phyloP scores from a whole-genome alignment of 805 yeast genomes.

The Metschnikowia borealis region DNA sequence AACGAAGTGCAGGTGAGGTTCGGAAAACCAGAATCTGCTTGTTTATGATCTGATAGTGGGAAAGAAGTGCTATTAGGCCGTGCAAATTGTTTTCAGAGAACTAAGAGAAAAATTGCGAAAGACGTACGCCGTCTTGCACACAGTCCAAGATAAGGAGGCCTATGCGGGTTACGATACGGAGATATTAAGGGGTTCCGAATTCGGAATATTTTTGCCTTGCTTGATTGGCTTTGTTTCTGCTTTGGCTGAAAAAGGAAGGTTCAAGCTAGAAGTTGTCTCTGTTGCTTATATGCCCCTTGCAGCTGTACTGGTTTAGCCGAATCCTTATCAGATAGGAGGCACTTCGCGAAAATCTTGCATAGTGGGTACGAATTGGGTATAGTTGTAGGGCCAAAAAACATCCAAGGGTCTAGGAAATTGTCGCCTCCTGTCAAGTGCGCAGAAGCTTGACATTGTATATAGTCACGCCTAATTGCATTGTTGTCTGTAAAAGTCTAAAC shows the following conservation, averaged over 20 bases:
- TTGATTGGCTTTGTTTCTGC: too few species aligned
- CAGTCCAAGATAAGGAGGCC: constrained; percentile 2
- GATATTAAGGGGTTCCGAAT: not conserved
- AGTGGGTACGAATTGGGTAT: not conserved
- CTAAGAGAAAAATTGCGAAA: constrained; percentile 4
- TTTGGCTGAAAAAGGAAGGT: not conserved
- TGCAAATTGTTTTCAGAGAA: constrained; percentile 4
- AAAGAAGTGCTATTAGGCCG: not conserved
- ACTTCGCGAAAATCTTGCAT: constrained; percentile 5
- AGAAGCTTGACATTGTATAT: not conserved
- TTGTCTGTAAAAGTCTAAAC: not conserved
- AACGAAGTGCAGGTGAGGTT: not conserved
- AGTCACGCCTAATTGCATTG: not conserved
- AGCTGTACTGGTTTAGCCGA: not conserved
- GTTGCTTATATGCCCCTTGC: not conserved
- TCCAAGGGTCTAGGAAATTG: too few species aligned
- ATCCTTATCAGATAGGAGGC: constrained; percentile 5
- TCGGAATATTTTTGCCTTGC: not conserved
- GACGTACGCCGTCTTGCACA: not conserved
- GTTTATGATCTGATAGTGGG: not conserved
- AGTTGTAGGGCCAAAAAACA: not conserved
- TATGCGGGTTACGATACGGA: not conserved
- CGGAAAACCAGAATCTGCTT: not conserved
- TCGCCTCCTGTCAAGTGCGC: not conserved
- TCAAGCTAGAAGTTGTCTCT: not conserved